phyloP scores from a whole-genome alignment of 2,329 filamentous ascomycete genomes.

The Mycosphaerella sp. region DNA sequence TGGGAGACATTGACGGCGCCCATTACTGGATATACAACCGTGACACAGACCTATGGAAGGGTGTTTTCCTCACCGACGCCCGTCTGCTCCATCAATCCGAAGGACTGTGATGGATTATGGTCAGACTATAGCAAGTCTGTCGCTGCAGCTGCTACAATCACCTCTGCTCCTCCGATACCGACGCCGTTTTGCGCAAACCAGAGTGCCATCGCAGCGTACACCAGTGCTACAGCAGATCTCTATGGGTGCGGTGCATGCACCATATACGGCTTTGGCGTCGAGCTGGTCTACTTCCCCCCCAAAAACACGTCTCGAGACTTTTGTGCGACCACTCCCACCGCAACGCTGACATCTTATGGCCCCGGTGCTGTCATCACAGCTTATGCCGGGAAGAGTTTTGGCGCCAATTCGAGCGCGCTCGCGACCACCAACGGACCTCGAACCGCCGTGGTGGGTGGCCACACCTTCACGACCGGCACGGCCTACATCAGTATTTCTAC shows the following conservation, averaged over 20 bases:
- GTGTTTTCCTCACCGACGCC: slow-evolving; percentile 21
- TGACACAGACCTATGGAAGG: slow-evolving; percentile 9
- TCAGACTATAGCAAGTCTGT: slow-evolving; percentile 24
- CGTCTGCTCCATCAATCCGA: slow-evolving; percentile 23
- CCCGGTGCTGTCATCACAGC: slow-evolving; percentile 23
- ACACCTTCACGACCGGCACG: slow-evolving; percentile 28
- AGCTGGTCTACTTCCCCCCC: slow-evolving; percentile 29
- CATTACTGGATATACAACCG: slow-evolving; percentile 10
- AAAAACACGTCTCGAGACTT: slow-evolving; percentile 24
- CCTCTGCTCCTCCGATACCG: slow-evolving; percentile 20
- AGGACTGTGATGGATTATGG: slow-evolving; percentile 29
- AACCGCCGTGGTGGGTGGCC: slow-evolving; percentile 20
- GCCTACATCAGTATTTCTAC: slow-evolving; percentile 29
- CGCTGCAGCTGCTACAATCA: slow-evolving; percentile 10
- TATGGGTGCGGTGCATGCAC: slow-evolving; percentile 30
- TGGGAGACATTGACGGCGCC: slow-evolving; percentile 13
- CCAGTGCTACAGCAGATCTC: slow-evolving; percentile 13
- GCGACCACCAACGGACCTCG: neutral
- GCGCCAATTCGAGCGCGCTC: slow-evolving; percentile 3
- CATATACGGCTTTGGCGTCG: slow-evolving; percentile 28
- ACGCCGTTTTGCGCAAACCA: slow-evolving; percentile 24
- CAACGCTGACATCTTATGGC: slow-evolving; percentile 24
- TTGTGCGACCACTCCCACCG: slow-evolving; percentile 26
- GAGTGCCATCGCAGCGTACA: slow-evolving; percentile 13
- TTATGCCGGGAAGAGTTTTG: slow-evolving; percentile 21